A percentile compares a stretch with the other conserved stretches of the same genome.
phyloP scores from a whole-genome alignment of 2,329 filamentous ascomycete species.

The Fusarium denticulatum region DNA sequence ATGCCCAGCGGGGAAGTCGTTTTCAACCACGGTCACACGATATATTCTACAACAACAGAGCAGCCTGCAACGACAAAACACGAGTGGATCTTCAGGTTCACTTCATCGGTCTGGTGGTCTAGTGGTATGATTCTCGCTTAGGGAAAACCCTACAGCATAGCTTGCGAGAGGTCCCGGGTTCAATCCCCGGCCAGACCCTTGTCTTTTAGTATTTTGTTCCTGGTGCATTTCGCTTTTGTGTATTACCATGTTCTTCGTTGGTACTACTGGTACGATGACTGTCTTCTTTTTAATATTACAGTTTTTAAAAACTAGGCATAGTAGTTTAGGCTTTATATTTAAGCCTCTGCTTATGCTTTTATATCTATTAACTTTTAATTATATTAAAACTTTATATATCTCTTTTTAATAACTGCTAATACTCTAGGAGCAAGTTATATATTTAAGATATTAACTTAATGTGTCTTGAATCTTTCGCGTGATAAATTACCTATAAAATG shows the following conservation, averaged over 20 bases:
- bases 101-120: slow-evolving; percentile 62
- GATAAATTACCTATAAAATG: background rate
- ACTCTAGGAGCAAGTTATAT: background rate
- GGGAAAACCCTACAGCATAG: slow-evolving; percentile 57
- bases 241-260: background rate
- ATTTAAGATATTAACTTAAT: background rate
- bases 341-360: background rate
- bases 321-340: background rate
- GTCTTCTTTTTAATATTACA: background rate
- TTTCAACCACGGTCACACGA: accelerated
- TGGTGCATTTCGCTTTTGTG: background rate
- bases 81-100: slow-evolving; percentile 4
- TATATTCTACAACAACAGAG: background rate
- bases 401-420: no score
- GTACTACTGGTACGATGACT: background rate
- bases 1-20: background rate
- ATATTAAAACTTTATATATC: no score
- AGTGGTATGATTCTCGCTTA: slow-evolving; percentile 79
- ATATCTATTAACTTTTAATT: no score
- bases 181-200: slow-evolving; percentile 57
- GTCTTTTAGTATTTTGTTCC: slow-evolving; percentile 33
- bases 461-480: background rate
- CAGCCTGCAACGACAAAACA: slow-evolving; percentile 15
- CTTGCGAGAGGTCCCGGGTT: slow-evolving; percentile 59
- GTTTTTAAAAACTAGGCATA: background rate